A percentile compares a stretch with the other conserved stretches of the same genome.
phyloP scores from a whole-genome alignment of 495 filamentous ascomycete genomes.

The Penicillium subrubescens region DNA sequence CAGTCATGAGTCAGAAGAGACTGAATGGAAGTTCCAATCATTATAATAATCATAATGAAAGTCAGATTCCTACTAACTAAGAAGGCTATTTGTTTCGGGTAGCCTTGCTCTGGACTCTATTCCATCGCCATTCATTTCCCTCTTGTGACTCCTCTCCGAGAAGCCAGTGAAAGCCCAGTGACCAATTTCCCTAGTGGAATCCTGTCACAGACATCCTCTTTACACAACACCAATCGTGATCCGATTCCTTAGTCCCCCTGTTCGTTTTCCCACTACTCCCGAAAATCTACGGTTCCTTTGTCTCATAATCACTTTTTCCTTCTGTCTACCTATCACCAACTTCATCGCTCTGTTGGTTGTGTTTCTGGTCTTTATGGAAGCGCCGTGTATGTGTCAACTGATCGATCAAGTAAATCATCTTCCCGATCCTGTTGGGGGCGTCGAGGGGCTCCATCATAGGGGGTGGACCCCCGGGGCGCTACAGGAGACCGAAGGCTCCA shows the following conservation, averaged over 20 bases:
- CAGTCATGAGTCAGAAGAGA: not conserved
- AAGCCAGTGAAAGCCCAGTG: slow-evolving; percentile 4
- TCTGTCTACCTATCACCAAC: not conserved
- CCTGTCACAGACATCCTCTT: slow-evolving; percentile 13
- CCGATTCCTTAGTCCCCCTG: not conserved
- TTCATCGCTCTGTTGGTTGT: not conserved
- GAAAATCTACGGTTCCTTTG: not conserved
- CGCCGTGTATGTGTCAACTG: not conserved
- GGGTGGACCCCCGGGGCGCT: slow-evolving; percentile 18
- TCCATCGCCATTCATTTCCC: slow-evolving; percentile 13
- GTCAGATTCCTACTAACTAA: not conserved
- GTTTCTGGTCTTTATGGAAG: not conserved
- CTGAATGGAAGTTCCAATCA: not conserved
- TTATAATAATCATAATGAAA: not conserved
- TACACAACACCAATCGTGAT: slow-evolving; percentile 20
- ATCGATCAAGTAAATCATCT: slow-evolving; percentile 9
- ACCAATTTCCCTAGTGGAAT: slow-evolving; percentile 4
- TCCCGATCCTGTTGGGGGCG: slow-evolving; percentile 19
- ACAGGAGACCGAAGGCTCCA: slow-evolving; percentile 8
- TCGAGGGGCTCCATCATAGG: slow-evolving; percentile 23
- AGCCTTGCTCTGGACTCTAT: slow-evolving; percentile 8
- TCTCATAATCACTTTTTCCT: not conserved
- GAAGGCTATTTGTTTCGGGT: slow-evolving; percentile 17
- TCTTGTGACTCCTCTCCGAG: not conserved
- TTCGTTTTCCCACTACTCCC: not conserved